phyloP scores from a whole-genome alignment of 768 basidiomycete genomes.

The Termitomyces sp. region DNA sequence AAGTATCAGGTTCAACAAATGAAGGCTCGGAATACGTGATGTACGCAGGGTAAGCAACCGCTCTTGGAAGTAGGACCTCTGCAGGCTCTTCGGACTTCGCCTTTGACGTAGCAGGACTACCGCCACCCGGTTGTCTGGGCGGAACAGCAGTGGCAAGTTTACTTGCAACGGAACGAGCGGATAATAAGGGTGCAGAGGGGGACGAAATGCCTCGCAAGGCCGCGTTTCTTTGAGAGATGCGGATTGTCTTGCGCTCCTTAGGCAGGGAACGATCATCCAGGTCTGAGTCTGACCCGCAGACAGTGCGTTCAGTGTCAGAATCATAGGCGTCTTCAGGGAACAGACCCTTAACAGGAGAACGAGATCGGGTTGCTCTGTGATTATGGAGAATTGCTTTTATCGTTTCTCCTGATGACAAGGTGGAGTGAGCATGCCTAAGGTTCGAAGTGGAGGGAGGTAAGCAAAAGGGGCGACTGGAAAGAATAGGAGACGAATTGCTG shows the following conservation, averaged over 20 bases:
- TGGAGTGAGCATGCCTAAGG: constrained; percentile 4
- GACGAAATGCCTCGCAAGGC: neutral
- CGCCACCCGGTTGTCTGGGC: neutral
- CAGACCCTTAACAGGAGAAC: constrained; percentile 26
- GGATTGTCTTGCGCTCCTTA: constrained; percentile 5
- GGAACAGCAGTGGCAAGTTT: neutral
- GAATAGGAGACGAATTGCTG: constrained; percentile 17
- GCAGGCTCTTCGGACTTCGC: neutral
- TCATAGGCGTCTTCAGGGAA: constrained; percentile 14
- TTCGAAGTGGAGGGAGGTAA: constrained; percentile 1
- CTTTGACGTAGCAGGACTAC: neutral
- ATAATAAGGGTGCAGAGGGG: neutral
- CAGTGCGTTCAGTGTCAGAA: constrained; percentile 9
- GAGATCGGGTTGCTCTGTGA: constrained; percentile 19
- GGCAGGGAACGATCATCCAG: neutral
- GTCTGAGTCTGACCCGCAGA: constrained; percentile 9
- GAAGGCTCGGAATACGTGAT: constrained; percentile 8
- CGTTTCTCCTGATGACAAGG: constrained; percentile 4
- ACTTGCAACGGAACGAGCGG: neutral
- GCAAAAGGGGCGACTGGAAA: constrained; percentile 16
- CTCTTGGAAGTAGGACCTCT: neutral
- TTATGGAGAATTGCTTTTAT: constrained; percentile 13
- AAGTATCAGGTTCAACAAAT: neutral
- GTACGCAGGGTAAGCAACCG: constrained; percentile 5
- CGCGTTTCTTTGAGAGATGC: neutral